A percentile compares a stretch with the other conserved stretches of the same genome.
These are phyloP conservation scores for Agaricus blazei DNA, from an alignment of 768 basidiomycete genomes.

Conservation along the genomic window DNA sequence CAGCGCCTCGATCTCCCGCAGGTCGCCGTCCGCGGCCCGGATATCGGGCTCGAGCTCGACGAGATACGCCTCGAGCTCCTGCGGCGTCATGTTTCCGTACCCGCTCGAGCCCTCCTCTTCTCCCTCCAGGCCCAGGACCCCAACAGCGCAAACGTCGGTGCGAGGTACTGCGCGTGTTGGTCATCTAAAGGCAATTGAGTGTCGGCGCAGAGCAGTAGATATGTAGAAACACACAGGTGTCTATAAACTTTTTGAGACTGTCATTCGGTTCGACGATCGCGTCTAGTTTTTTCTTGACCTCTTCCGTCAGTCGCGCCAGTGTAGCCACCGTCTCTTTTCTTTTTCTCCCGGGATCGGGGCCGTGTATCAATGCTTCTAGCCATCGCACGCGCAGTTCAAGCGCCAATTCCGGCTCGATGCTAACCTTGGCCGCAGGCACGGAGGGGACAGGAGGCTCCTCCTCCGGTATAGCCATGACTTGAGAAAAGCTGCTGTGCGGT, in stretches of 20 bases:
- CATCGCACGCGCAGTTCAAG: conserved; percentile 73
- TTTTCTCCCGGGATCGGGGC: conserved; percentile 30
- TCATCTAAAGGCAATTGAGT: conserved; percentile 46
- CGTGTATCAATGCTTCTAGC: conserved; percentile 74
- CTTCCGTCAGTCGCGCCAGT: conserved; percentile 53
- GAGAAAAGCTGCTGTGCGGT: neutral
- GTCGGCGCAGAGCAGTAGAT: neutral
- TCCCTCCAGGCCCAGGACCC: conserved; percentile 29
- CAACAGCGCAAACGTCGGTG: conserved; percentile 73
- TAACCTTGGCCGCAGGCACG: conserved; percentile 12
- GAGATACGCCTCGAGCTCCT: conserved; percentile 66
- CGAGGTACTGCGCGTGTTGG: conserved; percentile 68
- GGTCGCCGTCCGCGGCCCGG: conserved; percentile 75
- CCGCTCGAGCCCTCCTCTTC: neutral
- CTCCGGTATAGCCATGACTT: conserved; percentile 11
- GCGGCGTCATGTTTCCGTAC: conserved; percentile 60
- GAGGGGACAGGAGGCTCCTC: neutral
- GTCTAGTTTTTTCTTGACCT: conserved; percentile 53
- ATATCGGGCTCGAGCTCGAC: conserved; percentile 82
- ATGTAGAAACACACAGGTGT: conserved; percentile 50
- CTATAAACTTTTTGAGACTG: conserved; percentile 68
- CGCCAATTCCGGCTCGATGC: conserved; percentile 61
- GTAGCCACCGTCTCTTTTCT: conserved; percentile 44
- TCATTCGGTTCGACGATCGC: conserved; percentile 63
- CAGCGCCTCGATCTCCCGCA: conserved; percentile 69